Evolutionary conservation across 441 rosid species (phyloP).

Genomic region (Erodium trifolium): DNA sequence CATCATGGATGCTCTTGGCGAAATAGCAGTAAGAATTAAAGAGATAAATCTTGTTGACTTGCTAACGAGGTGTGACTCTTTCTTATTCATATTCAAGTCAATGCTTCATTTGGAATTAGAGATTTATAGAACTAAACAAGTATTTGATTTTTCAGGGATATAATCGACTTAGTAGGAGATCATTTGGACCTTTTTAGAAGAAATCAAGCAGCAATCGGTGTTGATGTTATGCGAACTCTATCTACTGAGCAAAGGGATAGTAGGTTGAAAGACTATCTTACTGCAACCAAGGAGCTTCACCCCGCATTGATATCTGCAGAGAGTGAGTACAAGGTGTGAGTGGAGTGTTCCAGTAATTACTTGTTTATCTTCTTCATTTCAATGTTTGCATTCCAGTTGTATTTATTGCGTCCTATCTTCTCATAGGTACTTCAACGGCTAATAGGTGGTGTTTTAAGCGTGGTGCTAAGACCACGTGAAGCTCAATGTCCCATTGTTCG

Average conservation of each 20-base stretch:
- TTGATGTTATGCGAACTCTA: conserved; percentile 81
- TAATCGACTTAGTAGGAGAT: conserved; percentile 80
- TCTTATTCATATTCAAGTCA: background rate
- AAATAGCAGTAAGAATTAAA: conserved; percentile 77
- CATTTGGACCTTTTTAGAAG: conserved; percentile 92
- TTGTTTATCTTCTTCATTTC: conserved; percentile 13
- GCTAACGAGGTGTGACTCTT: conserved; percentile 56
- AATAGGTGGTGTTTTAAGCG: conserved; percentile 72
- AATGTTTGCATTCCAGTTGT: conserved; percentile 7
- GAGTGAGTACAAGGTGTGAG: conserved; percentile 99
- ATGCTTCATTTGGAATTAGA: conserved; percentile 2
- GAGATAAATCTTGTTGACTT: conserved; percentile 77
- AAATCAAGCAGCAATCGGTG: conserved; percentile 84
- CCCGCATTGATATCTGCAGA: conserved; percentile 82
- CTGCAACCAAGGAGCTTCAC: conserved; percentile 84
- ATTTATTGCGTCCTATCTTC: conserved; percentile 14
- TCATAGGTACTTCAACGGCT: conserved; percentile 75
- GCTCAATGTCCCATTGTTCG: conserved; percentile 85
- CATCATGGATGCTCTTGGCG: conserved; percentile 87
- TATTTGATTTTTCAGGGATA: conserved; percentile 57
- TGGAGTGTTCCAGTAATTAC: conserved; percentile 24
- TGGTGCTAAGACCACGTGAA: conserved; percentile 80
- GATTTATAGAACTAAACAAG: background rate
- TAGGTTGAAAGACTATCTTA: conserved; percentile 79
- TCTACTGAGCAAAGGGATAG: conserved; percentile 92